These are phyloP conservation scores for Pythium rishiriense DNA, from an alignment of 352 stramenopile species.

Conservation along the genomic window DNA sequence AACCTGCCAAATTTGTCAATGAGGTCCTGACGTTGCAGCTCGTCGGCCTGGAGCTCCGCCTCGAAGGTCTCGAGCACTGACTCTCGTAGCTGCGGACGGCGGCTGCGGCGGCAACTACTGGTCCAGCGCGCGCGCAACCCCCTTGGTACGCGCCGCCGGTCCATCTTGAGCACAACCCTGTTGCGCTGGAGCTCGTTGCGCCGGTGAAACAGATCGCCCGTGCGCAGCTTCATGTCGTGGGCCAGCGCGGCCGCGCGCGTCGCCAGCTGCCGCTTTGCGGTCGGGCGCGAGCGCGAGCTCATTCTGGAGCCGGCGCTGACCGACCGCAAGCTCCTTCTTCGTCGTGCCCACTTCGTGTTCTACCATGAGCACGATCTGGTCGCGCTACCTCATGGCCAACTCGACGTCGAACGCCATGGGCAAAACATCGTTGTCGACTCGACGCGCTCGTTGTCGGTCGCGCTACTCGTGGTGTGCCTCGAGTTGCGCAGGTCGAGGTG, in stretches of 20 bases:
- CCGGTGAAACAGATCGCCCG: conserved; percentile 71
- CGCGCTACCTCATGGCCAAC: conserved; percentile 41
- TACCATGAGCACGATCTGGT: conserved; percentile 64
- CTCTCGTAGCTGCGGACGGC: not conserved
- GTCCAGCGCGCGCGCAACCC: not conserved
- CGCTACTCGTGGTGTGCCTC: no score
- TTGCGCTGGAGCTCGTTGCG: conserved; percentile 74
- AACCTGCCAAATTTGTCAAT: conserved; percentile 42
- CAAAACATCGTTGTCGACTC: no score
- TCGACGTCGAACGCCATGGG: conserved; percentile 52
- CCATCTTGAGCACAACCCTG: conserved; percentile 35
- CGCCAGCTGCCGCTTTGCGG: conserved; percentile 49
- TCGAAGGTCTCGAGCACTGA: conserved; percentile 30
- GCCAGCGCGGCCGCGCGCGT: conserved; percentile 46
- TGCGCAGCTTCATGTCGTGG: conserved; percentile 66
- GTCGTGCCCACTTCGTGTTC: conserved; percentile 63
- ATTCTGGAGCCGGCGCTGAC: conserved; percentile 45
- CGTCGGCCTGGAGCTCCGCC: conserved; percentile 44
- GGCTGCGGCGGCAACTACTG: conserved; percentile 6
- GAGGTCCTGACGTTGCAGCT: conserved; percentile 57
- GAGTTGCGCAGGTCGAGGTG: no score
- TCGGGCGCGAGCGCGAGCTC: conserved; percentile 31
- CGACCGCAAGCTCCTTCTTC: conserved; percentile 48
- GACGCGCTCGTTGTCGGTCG: no score
- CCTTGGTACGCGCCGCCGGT: conserved; percentile 11